phyloP scores from a whole-genome alignment of 2,329 filamentous ascomycete species.

The Trichoderma koningii region DNA sequence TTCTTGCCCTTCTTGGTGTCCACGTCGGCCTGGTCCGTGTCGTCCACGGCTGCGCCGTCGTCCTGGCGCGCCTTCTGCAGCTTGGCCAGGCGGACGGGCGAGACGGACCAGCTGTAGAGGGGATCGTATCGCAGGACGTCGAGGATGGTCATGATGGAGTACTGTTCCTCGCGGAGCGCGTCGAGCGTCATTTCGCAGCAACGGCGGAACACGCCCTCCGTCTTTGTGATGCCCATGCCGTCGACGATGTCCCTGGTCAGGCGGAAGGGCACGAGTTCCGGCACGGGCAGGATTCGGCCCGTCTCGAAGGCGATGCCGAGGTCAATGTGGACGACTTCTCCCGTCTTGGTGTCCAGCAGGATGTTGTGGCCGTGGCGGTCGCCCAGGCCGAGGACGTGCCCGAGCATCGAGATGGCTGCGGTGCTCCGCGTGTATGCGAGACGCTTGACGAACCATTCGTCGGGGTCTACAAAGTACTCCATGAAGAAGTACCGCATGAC shows the following conservation, averaged over 20 bases:
- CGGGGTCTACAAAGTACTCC: constrained; percentile 88
- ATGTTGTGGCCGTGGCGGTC: constrained; percentile 98
- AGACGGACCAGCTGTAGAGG: constrained; percentile 92
- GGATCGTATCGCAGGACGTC: constrained; percentile 98
- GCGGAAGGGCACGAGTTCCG: constrained; percentile 93
- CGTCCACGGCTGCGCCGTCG: constrained; percentile 44
- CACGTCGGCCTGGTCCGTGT: constrained; percentile 43
- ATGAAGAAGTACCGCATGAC: constrained; percentile 98
- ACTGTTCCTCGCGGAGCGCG: constrained; percentile 89
- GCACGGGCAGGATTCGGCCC: constrained; percentile 90
- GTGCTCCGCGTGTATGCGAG: constrained; percentile 92
- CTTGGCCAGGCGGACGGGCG: constrained; percentile 65
- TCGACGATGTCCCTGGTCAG: constrained; percentile 93
- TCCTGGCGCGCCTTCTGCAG: constrained; percentile 63
- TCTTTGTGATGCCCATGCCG: constrained; percentile 93
- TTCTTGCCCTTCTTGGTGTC: constrained; percentile 46
- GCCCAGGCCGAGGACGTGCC: constrained; percentile 87
- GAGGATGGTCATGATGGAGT: constrained; percentile 97
- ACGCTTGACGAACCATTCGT: constrained; percentile 91
- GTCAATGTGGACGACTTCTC: constrained; percentile 96
- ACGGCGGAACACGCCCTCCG: constrained; percentile 94
- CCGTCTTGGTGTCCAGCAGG: constrained; percentile 82
- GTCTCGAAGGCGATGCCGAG: constrained; percentile 96
- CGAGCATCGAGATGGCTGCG: constrained; percentile 91
- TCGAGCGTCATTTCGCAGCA: constrained; percentile 98